These are phyloP conservation scores for Hypocrella siamensis DNA, from an alignment of 2,329 filamentous ascomycete species.

Conservation along the genomic window DNA sequence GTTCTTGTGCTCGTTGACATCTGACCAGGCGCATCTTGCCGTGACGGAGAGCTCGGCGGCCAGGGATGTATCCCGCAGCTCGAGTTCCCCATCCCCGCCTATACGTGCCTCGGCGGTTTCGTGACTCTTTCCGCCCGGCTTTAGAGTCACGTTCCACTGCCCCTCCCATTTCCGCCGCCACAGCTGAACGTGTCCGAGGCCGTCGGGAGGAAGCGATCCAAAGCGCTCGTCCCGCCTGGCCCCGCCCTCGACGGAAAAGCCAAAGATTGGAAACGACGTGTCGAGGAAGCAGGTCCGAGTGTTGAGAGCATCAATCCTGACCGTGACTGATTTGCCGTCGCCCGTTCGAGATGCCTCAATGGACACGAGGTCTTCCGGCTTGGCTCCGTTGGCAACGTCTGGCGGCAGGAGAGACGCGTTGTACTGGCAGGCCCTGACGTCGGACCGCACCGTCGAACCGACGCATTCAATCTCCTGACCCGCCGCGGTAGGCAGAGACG, in stretches of 20 bases:
- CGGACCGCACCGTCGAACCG: constrained; percentile 18
- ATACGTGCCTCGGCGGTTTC: neutral
- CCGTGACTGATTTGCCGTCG: constrained; percentile 33
- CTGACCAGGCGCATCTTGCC: constrained; percentile 74
- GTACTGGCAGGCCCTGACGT: constrained; percentile 53
- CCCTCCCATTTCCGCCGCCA: constrained; percentile 72
- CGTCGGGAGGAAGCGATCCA: constrained; percentile 43
- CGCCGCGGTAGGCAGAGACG: constrained; percentile 52
- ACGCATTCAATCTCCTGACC: constrained; percentile 44
- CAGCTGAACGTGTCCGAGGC: constrained; percentile 54
- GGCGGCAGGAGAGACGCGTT: constrained; percentile 45
- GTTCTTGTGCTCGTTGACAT: constrained; percentile 53
- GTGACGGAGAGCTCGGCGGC: constrained; percentile 36
- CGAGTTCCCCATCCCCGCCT: constrained; percentile 5
- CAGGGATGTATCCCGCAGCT: constrained; percentile 1
- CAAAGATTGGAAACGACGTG: constrained; percentile 52
- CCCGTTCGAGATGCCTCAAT: constrained; percentile 26
- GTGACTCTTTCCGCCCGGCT: constrained; percentile 8
- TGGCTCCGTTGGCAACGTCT: constrained; percentile 35
- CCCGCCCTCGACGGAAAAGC: constrained; percentile 47
- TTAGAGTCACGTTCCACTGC: constrained; percentile 48
- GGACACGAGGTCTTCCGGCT: constrained; percentile 42
- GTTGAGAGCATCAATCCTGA: constrained; percentile 56
- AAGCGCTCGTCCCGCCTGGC: constrained; percentile 47
- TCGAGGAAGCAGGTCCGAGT: constrained; percentile 64